Evolutionary conservation across 345 rosid genomes (phyloP), one percentile per base, ranked within the genome.

Genomic region (Diplotaxis tenuifolia): DNA sequence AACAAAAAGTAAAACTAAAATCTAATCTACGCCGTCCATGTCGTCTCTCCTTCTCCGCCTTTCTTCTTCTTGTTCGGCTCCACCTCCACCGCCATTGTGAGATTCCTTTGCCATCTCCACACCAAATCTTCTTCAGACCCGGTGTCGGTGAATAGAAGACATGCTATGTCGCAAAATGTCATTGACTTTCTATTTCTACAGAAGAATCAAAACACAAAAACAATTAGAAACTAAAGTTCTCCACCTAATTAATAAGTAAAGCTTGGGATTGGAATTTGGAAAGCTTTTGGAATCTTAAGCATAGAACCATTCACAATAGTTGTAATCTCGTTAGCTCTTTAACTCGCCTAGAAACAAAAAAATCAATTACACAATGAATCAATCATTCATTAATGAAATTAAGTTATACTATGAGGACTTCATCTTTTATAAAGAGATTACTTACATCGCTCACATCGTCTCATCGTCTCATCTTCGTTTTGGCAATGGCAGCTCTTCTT

Each of bases 241-340:
- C 65, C 65, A 40, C 40, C 64, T 23, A 59, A 19, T 22, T 45
- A 28, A 79, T 70, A 38, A 62, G 80, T 8, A 71, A 63, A 61
- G 50, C 71, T 25, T 61, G 60, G 22, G 79, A 70, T 67, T 83
- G n/a, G n/a, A 2, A 25, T 25, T 25, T 25, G 76, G 60, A 66
- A 22, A 58, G 84, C 74, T 34, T 15, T 59, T 25, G 61, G 58
- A 9, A 81, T 47, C 74, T 49, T 74, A 40, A 31, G 63, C 71
- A 67, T 71, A 40, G 52, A 61, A 22, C 77, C 66, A 49, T 57
- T 77, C 42, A 65, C 66, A 57, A 64, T 7, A 50, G 45, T 18
- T 32, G 23, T 49, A 32, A 32, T 68, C 49, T 61, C 47, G 28
- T 71, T 63, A 29, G 62, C 62, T 77, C 68, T 38, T 5, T 38